A percentile compares a stretch with the other conserved stretches of the same genome.
These are phyloP conservation scores for Graphilbum ipis-grandicollis DNA, from an alignment of 2,329 filamentous ascomycete species.

Conservation along the genomic window DNA sequence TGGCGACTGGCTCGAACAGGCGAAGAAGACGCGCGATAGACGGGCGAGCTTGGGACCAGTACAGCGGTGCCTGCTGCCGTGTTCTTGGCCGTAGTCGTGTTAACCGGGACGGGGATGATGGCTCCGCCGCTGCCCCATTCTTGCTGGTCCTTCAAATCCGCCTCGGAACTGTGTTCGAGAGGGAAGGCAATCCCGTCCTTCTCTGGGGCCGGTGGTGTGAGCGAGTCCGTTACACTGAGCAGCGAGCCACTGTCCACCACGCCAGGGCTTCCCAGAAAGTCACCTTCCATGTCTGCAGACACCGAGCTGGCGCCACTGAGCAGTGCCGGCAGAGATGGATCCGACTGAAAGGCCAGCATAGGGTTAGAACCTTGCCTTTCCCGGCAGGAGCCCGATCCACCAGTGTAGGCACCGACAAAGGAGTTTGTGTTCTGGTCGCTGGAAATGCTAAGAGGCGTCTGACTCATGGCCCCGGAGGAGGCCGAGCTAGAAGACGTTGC, in stretches of 20 bases:
- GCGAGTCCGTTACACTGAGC: conserved; percentile 33
- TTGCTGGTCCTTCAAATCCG: conserved; percentile 13
- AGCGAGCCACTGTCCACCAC: conserved; percentile 25
- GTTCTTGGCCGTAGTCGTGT: conserved; percentile 1
- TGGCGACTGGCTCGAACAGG: conserved; percentile 6
- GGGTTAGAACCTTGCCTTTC: conserved; percentile 22
- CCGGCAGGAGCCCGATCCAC: conserved; percentile 12
- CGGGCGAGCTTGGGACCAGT: not conserved
- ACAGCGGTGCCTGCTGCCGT: not conserved
- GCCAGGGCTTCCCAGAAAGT: conserved; percentile 35
- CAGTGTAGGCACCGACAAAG: conserved; percentile 1
- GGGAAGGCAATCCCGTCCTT: conserved; percentile 29
- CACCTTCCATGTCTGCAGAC: conserved; percentile 43
- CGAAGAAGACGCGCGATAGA: not conserved
- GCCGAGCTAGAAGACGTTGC: conserved; percentile 33
- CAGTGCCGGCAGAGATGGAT: conserved; percentile 45
- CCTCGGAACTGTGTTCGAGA: conserved; percentile 21
- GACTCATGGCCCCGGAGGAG: conserved; percentile 26
- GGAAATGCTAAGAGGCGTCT: conserved; percentile 34
- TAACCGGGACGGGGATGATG: conserved; percentile 14
- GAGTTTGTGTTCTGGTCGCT: conserved; percentile 28
- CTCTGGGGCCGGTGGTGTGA: conserved; percentile 30
- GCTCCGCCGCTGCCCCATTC: conserved; percentile 8
- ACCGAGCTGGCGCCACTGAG: conserved; percentile 48
- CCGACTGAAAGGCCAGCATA: conserved; percentile 39